Evolutionary conservation across 108 stramenopile species (phyloP), one percentile per base, ranked within the genome.

Genomic region (Mayamaea pseudoterrestris): DNA sequence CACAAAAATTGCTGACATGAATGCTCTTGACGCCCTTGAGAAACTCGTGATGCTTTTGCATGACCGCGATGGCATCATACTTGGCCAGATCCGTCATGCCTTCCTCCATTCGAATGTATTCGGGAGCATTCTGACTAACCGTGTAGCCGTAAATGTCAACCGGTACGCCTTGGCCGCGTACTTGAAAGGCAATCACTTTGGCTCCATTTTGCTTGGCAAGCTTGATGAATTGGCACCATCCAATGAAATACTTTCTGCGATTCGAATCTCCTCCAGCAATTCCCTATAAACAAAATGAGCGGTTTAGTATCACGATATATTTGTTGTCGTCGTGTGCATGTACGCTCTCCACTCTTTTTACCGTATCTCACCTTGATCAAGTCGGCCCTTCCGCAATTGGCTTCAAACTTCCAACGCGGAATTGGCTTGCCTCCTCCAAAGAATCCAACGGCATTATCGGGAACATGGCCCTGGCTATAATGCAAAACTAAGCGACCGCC

Each of bases 231-330:
- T 73, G 71, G 30, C 60, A 71, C 73, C 80, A 83, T 8, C 80
- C 80, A 27, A 53, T 62, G 53, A 64, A 83, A 58, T 76, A 83
- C 35, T 83, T 83, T 23, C 62, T 55, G 25, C 73, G 75, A 48
- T 79, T 76, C 30, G 73, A 62, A 47, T 79, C 82, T 41, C 77
- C 77, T 3, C 77, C 77, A 1, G 82, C 82, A 57, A 78, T 79
- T 14, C 74, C 75, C 46, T n/a, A n/a, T n/a, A n/a, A n/a, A n/a
- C n/a, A n/a, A n/a, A n/a, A n/a, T n/a, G n/a, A n/a, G n/a, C n/a
- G n/a, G n/a, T n/a, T n/a, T n/a, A n/a, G n/a, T n/a, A n/a, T n/a
- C n/a, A n/a, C n/a, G n/a, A n/a, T n/a, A n/a, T n/a, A n/a, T n/a
- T n/a, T n/a, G n/a, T n/a, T n/a, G n/a, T n/a, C n/a, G n/a, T n/a